Conservation (phyloP, 305 asterid genomes). For the Solanum chacoense region DNA sequence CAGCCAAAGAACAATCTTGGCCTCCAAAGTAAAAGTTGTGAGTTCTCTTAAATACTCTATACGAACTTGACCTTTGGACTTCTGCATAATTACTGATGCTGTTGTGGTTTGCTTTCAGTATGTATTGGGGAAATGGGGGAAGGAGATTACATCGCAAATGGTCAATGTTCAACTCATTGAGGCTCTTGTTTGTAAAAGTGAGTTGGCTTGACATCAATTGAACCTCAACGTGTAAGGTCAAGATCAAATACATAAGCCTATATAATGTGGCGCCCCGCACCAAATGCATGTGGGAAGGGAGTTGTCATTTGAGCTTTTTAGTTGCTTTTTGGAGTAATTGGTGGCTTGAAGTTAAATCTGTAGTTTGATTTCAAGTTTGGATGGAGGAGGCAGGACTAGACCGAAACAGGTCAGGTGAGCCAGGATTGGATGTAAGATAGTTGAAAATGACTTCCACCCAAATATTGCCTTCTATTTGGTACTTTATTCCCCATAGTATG, state of each 20-base stretch:
- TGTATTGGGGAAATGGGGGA: background rate
- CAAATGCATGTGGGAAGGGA: background rate
- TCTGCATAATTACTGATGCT: background rate
- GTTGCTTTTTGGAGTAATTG: background rate
- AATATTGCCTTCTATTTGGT: background rate
- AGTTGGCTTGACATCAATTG: background rate
- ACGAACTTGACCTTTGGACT: background rate
- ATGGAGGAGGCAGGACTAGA: background rate
- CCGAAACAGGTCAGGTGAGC: background rate
- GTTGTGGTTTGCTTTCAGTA: background rate
- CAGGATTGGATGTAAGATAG: background rate
- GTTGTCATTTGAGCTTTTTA: background rate
- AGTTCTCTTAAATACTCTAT: background rate
- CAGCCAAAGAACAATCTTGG: background rate
- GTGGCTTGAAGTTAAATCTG: background rate
- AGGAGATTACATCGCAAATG: background rate
- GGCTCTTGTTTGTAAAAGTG: background rate
- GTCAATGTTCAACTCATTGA: background rate
- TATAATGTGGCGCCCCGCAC: background rate
- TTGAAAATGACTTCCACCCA: conserved; percentile 1
- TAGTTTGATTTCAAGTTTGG: background rate
- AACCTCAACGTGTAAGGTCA: background rate
- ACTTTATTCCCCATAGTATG: background rate
- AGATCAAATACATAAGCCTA: background rate
- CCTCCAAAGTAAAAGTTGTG: background rate